phyloP scores from a whole-genome alignment of 495 filamentous ascomycete genomes.

The Massariosphaeria phaeospora region DNA sequence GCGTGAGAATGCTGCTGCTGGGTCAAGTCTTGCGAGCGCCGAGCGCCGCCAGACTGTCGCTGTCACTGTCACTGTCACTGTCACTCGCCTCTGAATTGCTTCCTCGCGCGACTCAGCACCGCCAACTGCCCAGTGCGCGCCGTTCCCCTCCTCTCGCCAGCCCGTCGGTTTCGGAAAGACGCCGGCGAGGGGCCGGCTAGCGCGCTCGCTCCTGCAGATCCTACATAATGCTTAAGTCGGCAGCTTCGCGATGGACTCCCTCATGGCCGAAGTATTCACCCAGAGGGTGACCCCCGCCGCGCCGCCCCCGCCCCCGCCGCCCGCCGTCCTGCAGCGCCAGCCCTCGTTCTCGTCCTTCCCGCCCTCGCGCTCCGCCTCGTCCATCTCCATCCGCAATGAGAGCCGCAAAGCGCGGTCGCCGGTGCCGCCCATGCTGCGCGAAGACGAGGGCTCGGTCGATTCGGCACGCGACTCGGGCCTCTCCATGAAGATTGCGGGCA shows the following conservation, averaged over 20 bases:
- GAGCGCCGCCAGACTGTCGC: too few species aligned
- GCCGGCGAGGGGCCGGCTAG: neutral
- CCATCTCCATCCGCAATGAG: conserved; percentile 46
- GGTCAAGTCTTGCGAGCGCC: too few species aligned
- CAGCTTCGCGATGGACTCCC: neutral
- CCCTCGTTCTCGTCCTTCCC: conserved; percentile 59
- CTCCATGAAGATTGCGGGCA: neutral
- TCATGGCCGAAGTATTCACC: conserved; percentile 25
- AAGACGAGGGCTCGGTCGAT: conserved; percentile 32
- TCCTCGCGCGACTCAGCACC: too few species aligned
- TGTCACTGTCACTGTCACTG: too few species aligned
- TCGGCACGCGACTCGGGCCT: conserved; percentile 22
- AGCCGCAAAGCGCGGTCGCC: conserved; percentile 51
- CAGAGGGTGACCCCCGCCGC: conserved; percentile 12
- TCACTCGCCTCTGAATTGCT: too few species aligned
- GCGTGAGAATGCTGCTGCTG: too few species aligned
- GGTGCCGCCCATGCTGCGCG: conserved; percentile 47
- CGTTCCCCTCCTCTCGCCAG: neutral
- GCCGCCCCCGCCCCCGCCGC: conserved; percentile 9
- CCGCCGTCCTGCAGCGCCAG: conserved; percentile 39
- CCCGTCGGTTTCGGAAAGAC: conserved; percentile 4
- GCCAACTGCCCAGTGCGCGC: neutral
- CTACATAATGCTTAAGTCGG: neutral
- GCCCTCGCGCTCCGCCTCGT: conserved; percentile 50
- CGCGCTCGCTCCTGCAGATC: neutral